Base-by-base conservation (phyloP, 2,329 filamentous ascomycete genomes). In the Aspergillus ustus region DNA sequence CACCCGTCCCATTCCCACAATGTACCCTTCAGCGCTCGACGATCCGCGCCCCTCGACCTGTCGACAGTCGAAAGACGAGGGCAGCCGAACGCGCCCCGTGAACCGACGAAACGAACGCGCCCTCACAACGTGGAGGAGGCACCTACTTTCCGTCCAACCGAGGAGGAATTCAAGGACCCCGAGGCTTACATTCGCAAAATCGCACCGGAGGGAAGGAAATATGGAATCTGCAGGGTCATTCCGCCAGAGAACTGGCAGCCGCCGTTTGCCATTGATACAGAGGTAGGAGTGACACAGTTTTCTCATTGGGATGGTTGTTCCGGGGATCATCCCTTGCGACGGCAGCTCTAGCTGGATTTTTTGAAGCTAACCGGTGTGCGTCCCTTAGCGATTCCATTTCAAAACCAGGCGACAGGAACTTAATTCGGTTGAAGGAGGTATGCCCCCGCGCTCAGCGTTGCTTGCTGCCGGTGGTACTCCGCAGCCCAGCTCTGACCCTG, bases 351-450 rank as follows among this genome's bases (percentile, higher is more conserved):
- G 19, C 43, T 34, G 20, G n/a, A 49, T 28, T 34, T 15, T 15
- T 40, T 7, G n/a, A n/a, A 43, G 48, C 52, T 61, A 46, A 66
- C 80, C 68, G 22, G 49, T 45, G 31, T 25, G 40, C 34, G 37
- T 52, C 25, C 49, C 25, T 67, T 73, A 97, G 93, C 91, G 89
- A 78, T 99, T 99, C 73, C 95, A 99, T 77, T 99, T 99, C 75
- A 89, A 93, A 67, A 99, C 95, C 15, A 88, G 95, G 74, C 93
- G 96, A 75, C 95, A 99, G 77, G 94, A 98, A 78, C 83, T 99
- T 64, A 99, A 99, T 78, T 96, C 93, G 17, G 92, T 98, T 52
- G 95, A 99, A 90, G 95, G 95, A 84, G 95, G 93, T 96, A 86
- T 74, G 77, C 63, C 64, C 69, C 63, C 70, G 67, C 65, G 65